Evolutionary conservation across 2,329 filamentous ascomycete genomes (phyloP).

Genomic region (Pseudopithomyces chartarum): DNA sequence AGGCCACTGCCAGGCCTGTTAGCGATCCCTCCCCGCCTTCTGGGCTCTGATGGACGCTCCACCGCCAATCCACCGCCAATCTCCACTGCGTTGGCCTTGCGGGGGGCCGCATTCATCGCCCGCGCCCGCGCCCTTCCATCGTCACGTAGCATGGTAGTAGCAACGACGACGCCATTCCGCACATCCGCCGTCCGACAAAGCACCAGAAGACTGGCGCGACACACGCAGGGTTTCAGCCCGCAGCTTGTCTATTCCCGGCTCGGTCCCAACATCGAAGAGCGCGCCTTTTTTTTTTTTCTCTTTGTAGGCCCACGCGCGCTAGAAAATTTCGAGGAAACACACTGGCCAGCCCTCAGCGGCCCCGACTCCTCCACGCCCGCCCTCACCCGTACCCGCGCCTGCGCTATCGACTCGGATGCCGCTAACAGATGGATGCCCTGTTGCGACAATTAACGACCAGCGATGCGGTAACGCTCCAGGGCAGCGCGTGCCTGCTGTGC

Average conservation of each 20-base stretch:
- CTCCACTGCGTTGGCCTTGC: background rate
- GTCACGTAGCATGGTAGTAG: background rate
- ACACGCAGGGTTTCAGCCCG: background rate
- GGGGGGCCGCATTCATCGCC: conserved; percentile 2
- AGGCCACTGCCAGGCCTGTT: background rate
- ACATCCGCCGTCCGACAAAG: background rate
- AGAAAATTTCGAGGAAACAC: conserved; percentile 14
- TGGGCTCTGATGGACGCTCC: background rate
- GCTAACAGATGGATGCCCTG: background rate
- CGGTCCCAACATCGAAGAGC: conserved; percentile 10
- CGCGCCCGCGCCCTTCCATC: background rate
- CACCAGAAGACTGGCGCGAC: too few species aligned
- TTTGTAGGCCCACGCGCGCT: background rate
- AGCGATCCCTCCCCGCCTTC: conserved; percentile 3
- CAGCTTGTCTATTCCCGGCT: conserved; percentile 3
- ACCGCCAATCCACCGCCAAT: too few species aligned
- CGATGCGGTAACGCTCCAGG: background rate
- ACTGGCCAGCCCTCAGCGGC: too few species aligned
- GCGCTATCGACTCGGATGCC: background rate
- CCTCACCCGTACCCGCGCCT: background rate
- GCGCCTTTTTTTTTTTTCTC: background rate
- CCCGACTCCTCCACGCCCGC: background rate
- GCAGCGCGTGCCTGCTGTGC: background rate
- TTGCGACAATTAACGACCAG: background rate
- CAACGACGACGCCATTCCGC: background rate